Conservation (phyloP, 805 yeast species). For the Metschnikowia orientalis region DNA sequence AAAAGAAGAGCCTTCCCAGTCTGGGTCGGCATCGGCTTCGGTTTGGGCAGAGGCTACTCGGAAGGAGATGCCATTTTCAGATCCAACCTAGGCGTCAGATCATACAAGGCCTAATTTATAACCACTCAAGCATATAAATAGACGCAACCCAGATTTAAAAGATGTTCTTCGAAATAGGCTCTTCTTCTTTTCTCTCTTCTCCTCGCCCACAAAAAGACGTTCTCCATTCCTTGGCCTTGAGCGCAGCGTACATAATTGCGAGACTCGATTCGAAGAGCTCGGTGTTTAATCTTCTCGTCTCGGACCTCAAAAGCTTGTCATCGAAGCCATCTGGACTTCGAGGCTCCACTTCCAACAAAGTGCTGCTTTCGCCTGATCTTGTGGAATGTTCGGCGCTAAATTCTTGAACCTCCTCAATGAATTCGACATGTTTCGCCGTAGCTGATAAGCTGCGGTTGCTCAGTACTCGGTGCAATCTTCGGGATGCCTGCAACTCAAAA, state of each 20-base stretch:
- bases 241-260: constrained; percentile 8
- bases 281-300: constrained; percentile 12
- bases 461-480: no score
- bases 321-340: constrained; percentile 3
- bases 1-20: constrained; percentile 96
- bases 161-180: background rate
- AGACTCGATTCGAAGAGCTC: constrained; percentile 12
- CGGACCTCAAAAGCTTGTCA: constrained; percentile 3
- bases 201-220: no score
- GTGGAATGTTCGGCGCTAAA: background rate
- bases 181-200: no score
- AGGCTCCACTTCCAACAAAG: constrained; percentile 2
- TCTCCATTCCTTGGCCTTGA: constrained; percentile 6
- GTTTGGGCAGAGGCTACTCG: constrained; percentile 95
- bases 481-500: no score
- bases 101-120: constrained; percentile 53
- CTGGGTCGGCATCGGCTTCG: constrained; percentile 96
- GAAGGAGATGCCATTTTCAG: constrained; percentile 98
- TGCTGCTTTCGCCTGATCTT: background rate
- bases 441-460: no score
- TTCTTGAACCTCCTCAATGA: background rate
- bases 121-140: constrained; percentile 1
- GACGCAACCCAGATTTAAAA: constrained; percentile 1
- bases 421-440: constrained; percentile 2
- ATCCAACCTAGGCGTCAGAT: constrained; percentile 69